These are phyloP conservation scores for Aspergillus tanneri DNA, from an alignment of 2,329 filamentous ascomycete species.

Conservation along the genomic window DNA sequence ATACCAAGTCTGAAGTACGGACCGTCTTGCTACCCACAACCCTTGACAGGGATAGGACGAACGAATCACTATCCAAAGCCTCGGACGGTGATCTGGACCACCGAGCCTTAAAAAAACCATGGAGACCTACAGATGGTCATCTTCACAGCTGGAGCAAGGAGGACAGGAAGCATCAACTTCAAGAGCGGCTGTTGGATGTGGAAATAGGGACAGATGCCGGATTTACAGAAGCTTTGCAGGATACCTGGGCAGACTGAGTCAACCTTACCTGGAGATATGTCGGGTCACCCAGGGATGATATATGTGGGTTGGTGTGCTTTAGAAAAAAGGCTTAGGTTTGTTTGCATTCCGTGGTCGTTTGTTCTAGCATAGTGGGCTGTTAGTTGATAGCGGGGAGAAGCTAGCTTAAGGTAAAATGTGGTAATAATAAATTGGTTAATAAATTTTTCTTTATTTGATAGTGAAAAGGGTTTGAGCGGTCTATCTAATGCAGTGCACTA, in stretches of 20 bases:
- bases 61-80: neutral
- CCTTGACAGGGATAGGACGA: neutral
- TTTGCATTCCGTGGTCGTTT: no score
- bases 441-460: no score
- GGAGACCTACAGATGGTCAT: slow-evolving; percentile 32
- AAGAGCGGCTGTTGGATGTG: slow-evolving; percentile 39
- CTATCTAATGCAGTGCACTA: no score
- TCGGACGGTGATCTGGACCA: neutral
- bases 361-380: no score
- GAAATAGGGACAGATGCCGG: slow-evolving; percentile 52
- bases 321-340: no score
- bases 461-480: no score
- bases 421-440: no score
- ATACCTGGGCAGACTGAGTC: neutral
- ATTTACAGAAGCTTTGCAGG: slow-evolving; percentile 57
- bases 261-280: neutral
- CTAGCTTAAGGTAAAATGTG: no score
- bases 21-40: slow-evolving; percentile 9
- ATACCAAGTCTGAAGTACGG: slow-evolving; percentile 6
- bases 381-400: no score
- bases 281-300: no score
- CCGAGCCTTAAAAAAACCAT: slow-evolving; percentile 17
- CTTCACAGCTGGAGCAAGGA: slow-evolving; percentile 39
- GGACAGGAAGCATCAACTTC: slow-evolving; percentile 60
- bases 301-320: no score